phyloP scores from a whole-genome alignment of 2,329 filamentous ascomycete species.

The Fusarium zealandicum region DNA sequence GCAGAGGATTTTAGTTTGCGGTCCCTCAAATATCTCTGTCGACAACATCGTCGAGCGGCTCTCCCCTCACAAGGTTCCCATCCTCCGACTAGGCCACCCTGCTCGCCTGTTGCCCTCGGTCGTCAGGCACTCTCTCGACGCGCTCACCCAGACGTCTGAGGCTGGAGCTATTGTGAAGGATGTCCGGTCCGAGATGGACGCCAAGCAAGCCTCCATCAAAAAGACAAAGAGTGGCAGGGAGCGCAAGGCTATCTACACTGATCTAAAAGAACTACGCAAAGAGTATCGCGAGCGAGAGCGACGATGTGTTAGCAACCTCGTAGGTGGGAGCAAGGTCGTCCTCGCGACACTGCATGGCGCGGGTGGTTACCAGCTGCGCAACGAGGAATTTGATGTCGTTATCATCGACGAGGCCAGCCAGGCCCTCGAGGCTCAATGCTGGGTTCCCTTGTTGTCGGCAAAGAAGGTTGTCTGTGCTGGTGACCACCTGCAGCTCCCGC shows the following conservation, averaged over 20 bases:
- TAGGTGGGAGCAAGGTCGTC: conserved; percentile 83
- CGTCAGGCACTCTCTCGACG: conserved; percentile 86
- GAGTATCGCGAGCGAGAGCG: conserved; percentile 88
- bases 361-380: conserved; percentile 81
- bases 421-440: conserved; percentile 94
- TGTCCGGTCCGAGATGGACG: conserved; percentile 90
- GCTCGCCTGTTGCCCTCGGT: conserved; percentile 89
- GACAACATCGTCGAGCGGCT: conserved; percentile 98
- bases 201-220: conserved; percentile 85
- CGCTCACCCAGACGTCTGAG: conserved; percentile 88
- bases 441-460: conserved; percentile 85
- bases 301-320: conserved; percentile 78
- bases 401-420: conserved; percentile 97
- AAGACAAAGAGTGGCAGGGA: conserved; percentile 86
- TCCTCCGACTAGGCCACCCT: conserved; percentile 90
- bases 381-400: conserved; percentile 88
- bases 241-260: conserved; percentile 80
- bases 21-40: conserved; percentile 94
- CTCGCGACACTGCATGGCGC: conserved; percentile 92
- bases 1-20: conserved; percentile 86
- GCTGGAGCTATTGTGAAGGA: conserved; percentile 89
- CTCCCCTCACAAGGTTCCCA: conserved; percentile 81
- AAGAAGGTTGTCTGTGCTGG: conserved; percentile 89
- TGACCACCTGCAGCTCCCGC: conserved; percentile 92
- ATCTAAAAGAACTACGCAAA: conserved; percentile 83